These are phyloP conservation scores for Solanum etuberosum DNA, from an alignment of 257 asterid genomes.

Conservation along the genomic window DNA sequence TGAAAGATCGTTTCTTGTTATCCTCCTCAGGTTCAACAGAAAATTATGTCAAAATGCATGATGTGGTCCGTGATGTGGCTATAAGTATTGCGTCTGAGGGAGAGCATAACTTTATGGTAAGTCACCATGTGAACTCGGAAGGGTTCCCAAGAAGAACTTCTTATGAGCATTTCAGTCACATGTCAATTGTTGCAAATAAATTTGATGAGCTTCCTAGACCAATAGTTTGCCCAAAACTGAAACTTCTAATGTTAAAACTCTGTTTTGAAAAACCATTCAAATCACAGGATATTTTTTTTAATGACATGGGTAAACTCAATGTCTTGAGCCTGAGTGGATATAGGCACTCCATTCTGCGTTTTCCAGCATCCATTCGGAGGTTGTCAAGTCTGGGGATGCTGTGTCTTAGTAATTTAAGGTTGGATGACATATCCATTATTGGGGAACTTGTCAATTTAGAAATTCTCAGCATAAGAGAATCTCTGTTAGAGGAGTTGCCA, in stretches of 20 bases:
- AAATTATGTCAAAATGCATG: neutral
- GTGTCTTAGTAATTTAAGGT: neutral
- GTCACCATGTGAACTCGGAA: no score
- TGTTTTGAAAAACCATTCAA: neutral
- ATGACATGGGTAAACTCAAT: neutral
- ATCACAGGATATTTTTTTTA: neutral
- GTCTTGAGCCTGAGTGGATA: neutral
- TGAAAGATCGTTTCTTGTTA: no score
- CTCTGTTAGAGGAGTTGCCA: neutral
- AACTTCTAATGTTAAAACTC: neutral
- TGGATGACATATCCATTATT: neutral
- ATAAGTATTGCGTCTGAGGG: neutral
- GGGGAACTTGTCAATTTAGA: neutral
- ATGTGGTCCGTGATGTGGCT: conserved; percentile 2
- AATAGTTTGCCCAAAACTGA: neutral
- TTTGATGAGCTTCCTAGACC: neutral
- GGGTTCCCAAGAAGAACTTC: neutral
- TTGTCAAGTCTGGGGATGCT: neutral
- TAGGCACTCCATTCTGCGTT: neutral
- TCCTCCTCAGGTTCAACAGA: no score
- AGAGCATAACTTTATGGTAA: no score
- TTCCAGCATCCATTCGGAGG: neutral
- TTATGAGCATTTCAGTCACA: neutral
- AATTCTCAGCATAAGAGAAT: neutral
- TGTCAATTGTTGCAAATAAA: no score